Evolutionary conservation across 371 early-diverging fungal genomes (phyloP), one percentile per base, ranked within the genome.

Genomic region (Choanephora cucurbitarum): DNA sequence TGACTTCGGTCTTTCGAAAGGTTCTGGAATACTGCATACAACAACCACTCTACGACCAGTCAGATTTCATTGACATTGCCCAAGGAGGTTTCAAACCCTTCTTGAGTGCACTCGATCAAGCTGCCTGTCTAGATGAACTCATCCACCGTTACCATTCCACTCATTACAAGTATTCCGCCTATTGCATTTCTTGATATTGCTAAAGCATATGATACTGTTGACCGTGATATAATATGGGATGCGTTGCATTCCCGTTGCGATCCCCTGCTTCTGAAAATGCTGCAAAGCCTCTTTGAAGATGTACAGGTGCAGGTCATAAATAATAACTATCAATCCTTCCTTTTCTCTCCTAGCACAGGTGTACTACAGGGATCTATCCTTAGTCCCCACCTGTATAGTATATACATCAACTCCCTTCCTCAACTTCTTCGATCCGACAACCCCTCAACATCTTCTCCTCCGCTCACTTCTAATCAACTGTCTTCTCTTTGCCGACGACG

Each of bases 331-430:
- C 19, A 19, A 10, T 67, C 66, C 2, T 22, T 18, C 9, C 43
- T 47, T 1, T 59, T 63, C 37, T n/a, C 24, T 18, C 66, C 62
- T 0, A 1, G 9, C 17, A 64, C 62, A 14, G 65, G 69, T 14
- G 69, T 62, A 1, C 51, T 69, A 10, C 56, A 70, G 55, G 63
- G 63, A 17, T 65, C 60, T 11, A 44, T 66, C 8, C 58, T 70
- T 3, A 50, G 47, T 13, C 70, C 70, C 0, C 45, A 42, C 13
- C 24, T 63, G 0, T 62, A 60, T 23, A 59, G 60, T 11, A 48
- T 61, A 11, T 62, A 62, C 37, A 69, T 65, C 22, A 60, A 62
- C 31, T 43, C 56, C 22, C 49, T 62, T 5, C 60, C 63, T 5
- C 8, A 9, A 7, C 31, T 43, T 15, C 50, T 62, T 6, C 11